Base-by-base conservation (phyloP, 306 rosid species). In the Hippophae gyantsensis region DNA sequence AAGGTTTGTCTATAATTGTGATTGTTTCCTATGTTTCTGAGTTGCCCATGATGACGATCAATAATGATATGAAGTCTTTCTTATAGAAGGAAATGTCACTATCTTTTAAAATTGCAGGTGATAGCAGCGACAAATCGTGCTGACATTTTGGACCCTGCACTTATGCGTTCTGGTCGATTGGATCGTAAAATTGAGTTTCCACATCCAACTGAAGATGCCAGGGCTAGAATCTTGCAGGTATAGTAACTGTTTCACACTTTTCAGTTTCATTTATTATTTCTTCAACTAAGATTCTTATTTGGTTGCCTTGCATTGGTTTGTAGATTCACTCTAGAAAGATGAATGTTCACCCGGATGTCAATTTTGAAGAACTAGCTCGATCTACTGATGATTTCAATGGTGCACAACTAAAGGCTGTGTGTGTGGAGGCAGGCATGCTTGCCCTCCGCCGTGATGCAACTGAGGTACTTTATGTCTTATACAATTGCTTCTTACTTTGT, bases 41-140 rank as follows among this genome's bases (percentile, higher is more conserved):
- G 38, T 0, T 32, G 4, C 5, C 38, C 38, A 32, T 4, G 5
- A 32, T 32, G 38, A 32, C 5, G 38, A 32, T 32, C 38, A 32
- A 32, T 42, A 32, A 14, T 63, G 27, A n/a, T 48, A n/a, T 53
- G 59, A 26, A 1, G 40, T 56, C 5, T 18, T 51, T 5, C 52
- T 52, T 32, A 7, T 57, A 44, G 55, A 13, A 18, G 48, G 38
- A 32, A 32, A 10, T 54, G 25, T 32, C 38, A 11, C 42, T 57
- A 0, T 66, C 57, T 56, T 32, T 53, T 44, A 26, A 14, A 58
- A 58, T 63, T 67, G 41, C 79, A 93, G 97, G 97, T 93, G 50
- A 93, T 93, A 73, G 99, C 99, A 58, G 99, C 99, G 25, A 93
- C 99, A 47, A 93, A 93, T 70, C 97, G 99, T 46, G 97, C 97